These are phyloP conservation scores for Rhizomucor pusillus DNA, from an alignment of 371 early-diverging fungal species.

Conservation along the genomic window DNA sequence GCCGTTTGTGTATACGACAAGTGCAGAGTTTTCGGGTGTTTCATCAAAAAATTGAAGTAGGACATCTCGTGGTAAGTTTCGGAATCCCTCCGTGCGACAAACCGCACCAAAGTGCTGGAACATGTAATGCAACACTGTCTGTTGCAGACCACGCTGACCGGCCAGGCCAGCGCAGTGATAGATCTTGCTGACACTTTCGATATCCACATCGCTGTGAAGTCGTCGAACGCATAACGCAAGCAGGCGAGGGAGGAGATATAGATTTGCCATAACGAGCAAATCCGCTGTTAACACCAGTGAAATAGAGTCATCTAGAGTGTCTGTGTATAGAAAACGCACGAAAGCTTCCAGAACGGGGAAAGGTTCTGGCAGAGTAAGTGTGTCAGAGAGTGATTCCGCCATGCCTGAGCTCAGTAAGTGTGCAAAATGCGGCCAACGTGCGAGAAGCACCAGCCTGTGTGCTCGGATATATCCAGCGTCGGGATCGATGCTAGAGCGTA, in stretches of 20 bases:
- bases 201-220: slow-evolving; percentile 50
- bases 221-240: slow-evolving; percentile 50
- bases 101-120: slow-evolving; percentile 67
- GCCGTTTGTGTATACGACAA: slow-evolving; percentile 20
- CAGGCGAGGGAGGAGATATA: slow-evolving; percentile 58
- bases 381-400: slow-evolving; percentile 43
- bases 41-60: slow-evolving; percentile 64
- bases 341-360: slow-evolving; percentile 50
- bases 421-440: slow-evolving; percentile 69
- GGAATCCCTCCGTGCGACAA: slow-evolving; percentile 53
- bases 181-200: slow-evolving; percentile 55
- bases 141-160: slow-evolving; percentile 58
- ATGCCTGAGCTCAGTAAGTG: slow-evolving; percentile 52
- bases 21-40: slow-evolving; percentile 44
- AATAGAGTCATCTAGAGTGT: slow-evolving; percentile 43
- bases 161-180: slow-evolving; percentile 59
- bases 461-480: slow-evolving; percentile 31
- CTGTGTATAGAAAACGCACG: slow-evolving; percentile 61
- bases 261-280: slow-evolving; percentile 62
- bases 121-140: slow-evolving; percentile 56
- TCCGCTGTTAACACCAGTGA: slow-evolving; percentile 50
- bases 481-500: slow-evolving; percentile 43
- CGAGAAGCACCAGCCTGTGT: slow-evolving; percentile 53
- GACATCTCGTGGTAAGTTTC: slow-evolving; percentile 52
- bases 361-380: slow-evolving; percentile 53